These are phyloP conservation scores for Lachnellula suecica DNA, from an alignment of 2,329 filamentous ascomycete genomes.

Conservation along the genomic window DNA sequence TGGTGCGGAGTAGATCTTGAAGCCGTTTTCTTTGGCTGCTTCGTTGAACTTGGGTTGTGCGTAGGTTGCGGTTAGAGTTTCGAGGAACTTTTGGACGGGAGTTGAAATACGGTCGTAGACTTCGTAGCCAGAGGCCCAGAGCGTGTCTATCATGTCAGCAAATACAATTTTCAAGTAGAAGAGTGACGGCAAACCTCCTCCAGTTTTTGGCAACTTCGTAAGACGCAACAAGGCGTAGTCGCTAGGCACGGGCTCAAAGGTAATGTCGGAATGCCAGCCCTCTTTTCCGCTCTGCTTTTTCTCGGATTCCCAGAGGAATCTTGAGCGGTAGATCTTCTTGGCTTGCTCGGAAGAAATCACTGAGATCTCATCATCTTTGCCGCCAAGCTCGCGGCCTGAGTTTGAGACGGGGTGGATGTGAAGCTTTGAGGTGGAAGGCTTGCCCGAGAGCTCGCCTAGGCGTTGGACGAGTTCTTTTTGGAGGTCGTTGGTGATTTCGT, in stretches of 20 bases:
- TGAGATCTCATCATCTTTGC: constrained; percentile 59
- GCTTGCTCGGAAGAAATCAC: constrained; percentile 58
- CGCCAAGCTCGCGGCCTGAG: constrained; percentile 51
- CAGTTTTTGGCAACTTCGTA: constrained; percentile 29
- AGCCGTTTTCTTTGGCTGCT: constrained; percentile 43
- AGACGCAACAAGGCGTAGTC: constrained; percentile 54
- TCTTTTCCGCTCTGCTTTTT: constrained; percentile 46
- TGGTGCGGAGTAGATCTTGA: constrained; percentile 44
- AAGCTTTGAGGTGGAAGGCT: constrained; percentile 52
- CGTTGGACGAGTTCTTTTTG: constrained; percentile 65
- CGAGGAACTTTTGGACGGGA: constrained; percentile 55
- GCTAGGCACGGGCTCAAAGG: constrained; percentile 61
- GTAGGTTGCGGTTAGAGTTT: constrained; percentile 56
- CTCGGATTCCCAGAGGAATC: constrained; percentile 36
- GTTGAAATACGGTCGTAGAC: constrained; percentile 62
- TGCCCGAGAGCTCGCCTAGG: constrained; percentile 57
- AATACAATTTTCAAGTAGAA: not conserved
- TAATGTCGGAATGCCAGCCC: constrained; percentile 63
- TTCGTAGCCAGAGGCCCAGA: constrained; percentile 69
- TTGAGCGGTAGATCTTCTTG: constrained; percentile 49
- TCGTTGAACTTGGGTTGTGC: constrained; percentile 50
- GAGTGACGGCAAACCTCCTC: constrained; percentile 26
- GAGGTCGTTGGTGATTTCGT: constrained; percentile 58
- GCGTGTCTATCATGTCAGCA: constrained; percentile 45
- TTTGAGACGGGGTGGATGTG: constrained; percentile 62